Evolutionary conservation across 2,329 filamentous ascomycete species (phyloP), one percentile per base, ranked within the genome.

Genomic region (Talaromyces funiculosus): DNA sequence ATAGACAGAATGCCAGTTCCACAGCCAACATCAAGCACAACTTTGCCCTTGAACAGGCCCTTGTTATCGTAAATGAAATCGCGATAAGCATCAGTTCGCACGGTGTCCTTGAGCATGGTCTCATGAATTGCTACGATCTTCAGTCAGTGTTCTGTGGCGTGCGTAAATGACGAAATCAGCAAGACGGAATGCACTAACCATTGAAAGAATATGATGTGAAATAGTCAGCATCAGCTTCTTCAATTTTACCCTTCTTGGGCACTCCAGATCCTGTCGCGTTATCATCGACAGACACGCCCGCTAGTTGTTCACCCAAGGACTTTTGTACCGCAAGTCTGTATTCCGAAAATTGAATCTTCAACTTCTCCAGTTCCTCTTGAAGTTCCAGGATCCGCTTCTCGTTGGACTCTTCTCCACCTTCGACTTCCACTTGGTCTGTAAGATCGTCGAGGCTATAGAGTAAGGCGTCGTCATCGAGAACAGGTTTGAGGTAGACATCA

Each of bases 61-160:
- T 53, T 62, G 56, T 60, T 68, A 75, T 72, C 72, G 81, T 69
- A 66, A 82, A 83, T 26, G 86, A 89, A 53, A 88, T 97, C 92
- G 49, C 92, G 86, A 76, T 97, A 97, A 3, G 90, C 88, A 68
- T 96, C 90, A 10, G 92, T 97, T 56, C 92, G 88, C 42, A 96
- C 82, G 0, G 84, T 81, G 70, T 97, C 92, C 73, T 96, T 96
- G 64, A 97, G 83, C 92, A 97, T 97, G 7, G 89, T 92, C 72
- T 96, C 91, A 73, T 97, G 92, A 60, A 97, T 97, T 61, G 91
- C 90, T 89, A 71, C 26, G n/a, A 18, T 54, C 24, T 6, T 16
- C 5, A 5, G 24, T 49, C 35, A 49, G 18, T 51, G 9, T 4
- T 35, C 18, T 38, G n/a, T 24, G 8, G 8, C 26, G 18, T n/a